Conservation (phyloP, 768 basidiomycete species). For the Suillus brevipes region DNA sequence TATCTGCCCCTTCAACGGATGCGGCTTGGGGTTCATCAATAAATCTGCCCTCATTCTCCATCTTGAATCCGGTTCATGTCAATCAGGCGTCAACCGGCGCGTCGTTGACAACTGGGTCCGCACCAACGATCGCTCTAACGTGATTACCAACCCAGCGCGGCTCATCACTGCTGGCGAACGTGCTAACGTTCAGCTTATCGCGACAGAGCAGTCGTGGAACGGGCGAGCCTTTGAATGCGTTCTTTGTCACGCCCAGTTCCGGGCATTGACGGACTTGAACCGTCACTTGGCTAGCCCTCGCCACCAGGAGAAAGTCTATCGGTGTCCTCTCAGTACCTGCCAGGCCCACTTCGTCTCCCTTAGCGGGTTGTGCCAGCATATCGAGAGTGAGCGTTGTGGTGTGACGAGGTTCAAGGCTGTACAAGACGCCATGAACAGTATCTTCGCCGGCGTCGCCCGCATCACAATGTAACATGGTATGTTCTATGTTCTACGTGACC, state of each 20-base stretch:
- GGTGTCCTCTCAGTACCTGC: slow-evolving; percentile 54
- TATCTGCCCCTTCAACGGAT: slow-evolving; percentile 43
- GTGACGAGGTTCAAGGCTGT: slow-evolving; percentile 49
- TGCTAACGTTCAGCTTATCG: slow-evolving; percentile 13
- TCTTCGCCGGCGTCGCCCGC: slow-evolving; percentile 25
- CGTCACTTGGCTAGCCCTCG: slow-evolving; percentile 63
- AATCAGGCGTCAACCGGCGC: slow-evolving; percentile 46
- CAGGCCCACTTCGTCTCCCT: slow-evolving; percentile 45
- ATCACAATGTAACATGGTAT: slow-evolving; percentile 18
- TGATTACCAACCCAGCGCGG: slow-evolving; percentile 58
- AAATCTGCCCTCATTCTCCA: slow-evolving; percentile 58
- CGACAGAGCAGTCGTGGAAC: slow-evolving; percentile 45
- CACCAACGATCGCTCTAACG: slow-evolving; percentile 42
- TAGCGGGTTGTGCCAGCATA: slow-evolving; percentile 62
- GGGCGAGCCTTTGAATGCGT: slow-evolving; percentile 58
- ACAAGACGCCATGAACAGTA: slow-evolving; percentile 36
- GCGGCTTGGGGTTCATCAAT: slow-evolving; percentile 49
- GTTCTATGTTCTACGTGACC: not conserved
- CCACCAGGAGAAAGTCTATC: slow-evolving; percentile 53
- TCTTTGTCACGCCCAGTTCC: slow-evolving; percentile 51
- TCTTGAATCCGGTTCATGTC: slow-evolving; percentile 60
- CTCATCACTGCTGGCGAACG: slow-evolving; percentile 39
- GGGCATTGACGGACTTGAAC: slow-evolving; percentile 48
- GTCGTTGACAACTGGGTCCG: slow-evolving; percentile 39
- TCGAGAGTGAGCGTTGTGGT: slow-evolving; percentile 64